Evolutionary conservation across 805 yeast species (phyloP), one percentile per base, ranked within the genome.

Genomic region (Monosporozyma servazzii): DNA sequence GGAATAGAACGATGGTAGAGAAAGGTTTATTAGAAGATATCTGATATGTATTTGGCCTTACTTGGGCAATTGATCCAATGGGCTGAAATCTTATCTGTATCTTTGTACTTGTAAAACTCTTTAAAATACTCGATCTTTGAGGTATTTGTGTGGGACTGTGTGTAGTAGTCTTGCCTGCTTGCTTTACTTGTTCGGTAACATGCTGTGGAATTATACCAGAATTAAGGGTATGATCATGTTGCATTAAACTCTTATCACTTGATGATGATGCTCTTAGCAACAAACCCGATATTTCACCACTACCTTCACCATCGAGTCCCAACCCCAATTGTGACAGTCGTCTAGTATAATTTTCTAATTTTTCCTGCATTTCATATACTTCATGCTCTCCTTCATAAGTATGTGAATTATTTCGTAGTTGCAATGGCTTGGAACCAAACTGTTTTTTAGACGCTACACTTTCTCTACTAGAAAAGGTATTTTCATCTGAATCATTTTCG

Each of bases 21-120:
- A 66, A 66, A 6, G 62, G 57, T 29, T 65, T 67, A 3, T 57
- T 47, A 4, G 64, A 53, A 13, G 65, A 56, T 25, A 66, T 64
- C 27, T 60, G 63, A 45, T 61, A 66, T 1, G 57, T 56, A 6
- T 63, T 50, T 1, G 69, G 70, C 2, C 20, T 53, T 4, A 66
- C 51, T n/a, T 58, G 54, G 4, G 59, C 51, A 1, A 65, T 53
- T 6, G 67, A 58, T 1, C 70, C 70, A 30, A 66, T 66, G 6
- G 69, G 62, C 37, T 63, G 66, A 47, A 66, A 64, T 47, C 56
- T 62, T 9, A 65, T 45, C 17, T 30, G 48, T 31, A 41, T 21
- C 29, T 41, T 41, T 11, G n/a, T 41, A 21, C 23, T 20, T 17
- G n/a, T 13, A 15, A 17, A n/a, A 7, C 17, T 33, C 5, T 33